Base-by-base conservation (phyloP, 2,329 filamentous ascomycete genomes). In the Triangularia verruculosa region DNA sequence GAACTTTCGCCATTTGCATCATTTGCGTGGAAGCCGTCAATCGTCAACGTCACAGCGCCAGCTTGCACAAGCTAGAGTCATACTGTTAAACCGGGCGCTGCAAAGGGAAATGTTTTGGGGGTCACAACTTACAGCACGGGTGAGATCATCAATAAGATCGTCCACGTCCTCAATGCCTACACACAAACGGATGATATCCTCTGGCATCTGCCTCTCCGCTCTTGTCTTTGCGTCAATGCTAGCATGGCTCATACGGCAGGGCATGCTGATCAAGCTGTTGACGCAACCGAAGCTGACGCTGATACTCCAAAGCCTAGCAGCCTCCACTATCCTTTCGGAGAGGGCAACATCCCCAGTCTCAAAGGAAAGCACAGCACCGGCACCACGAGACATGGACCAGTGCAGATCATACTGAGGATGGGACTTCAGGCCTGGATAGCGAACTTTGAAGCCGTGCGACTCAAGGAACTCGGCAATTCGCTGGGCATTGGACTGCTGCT, bases 231-330 rank as follows among this genome's bases (percentile, higher is more conserved):
- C 91, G 74, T 98, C 95, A 73, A 99, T 99, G 74, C 92, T 97
- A 43, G 95, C 95, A 78, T 99, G 95, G 78, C 94, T 98, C 96
- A 99, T 99, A 73, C 94, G 93, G 79, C 95, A 99, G 8, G 95
- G 94, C 94, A 99, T 97, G 80, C 93, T 97, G 78, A 99, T 99
- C 76, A 99, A 81, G 75, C 92, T 96, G 80, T 99, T 99, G 69
- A 99, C 95, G 75, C 95, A 98, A 56, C 95, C 95, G 75, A 99
- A 99, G 73, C 92, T 97, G 64, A 99, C 95, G 69, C 91, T 96
- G 71, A 99, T 99, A 32, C 91, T 93, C 88, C 92, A 99, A 30
- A 99, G 82, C 68, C 91, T 87, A 2, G 95, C 91, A 28, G 91
- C 91, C 79, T 98, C 95, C 4, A 99, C 95, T 71, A 99, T 97